Evolutionary conservation across 2,329 filamentous ascomycete species (phyloP), one percentile per base, ranked within the genome.

Genomic region (Monosporascus sp.): DNA sequence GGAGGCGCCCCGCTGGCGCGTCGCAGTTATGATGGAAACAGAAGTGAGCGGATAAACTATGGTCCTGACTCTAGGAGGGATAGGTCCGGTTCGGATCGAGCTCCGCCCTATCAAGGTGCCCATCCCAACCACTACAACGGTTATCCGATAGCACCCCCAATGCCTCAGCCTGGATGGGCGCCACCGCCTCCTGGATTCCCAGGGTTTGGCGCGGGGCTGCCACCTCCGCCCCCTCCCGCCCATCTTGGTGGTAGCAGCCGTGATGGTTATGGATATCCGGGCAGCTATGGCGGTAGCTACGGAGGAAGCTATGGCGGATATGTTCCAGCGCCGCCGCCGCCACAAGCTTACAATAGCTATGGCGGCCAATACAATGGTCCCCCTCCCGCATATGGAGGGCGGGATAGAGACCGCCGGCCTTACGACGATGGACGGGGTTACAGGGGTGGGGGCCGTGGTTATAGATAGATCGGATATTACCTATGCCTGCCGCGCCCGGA

Each of bases 1-100:
- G 87, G 88, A 14, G 88, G 88, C 37, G 87, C 79, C 5, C 85
- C 85, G 19, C 75, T 89, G 16, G 66, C 65, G 9, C 65, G 66
- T 9, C 59, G 63, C 44, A 51, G 56, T 52, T 62, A 60, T 49
- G 59, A 65, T 36, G 66, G 58, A 37, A 57, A 56, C n/a, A 56
- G 67, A 41, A 59, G 64, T 49, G 64, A 59, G 8, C 63, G 66
- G 45, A 66, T 69, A 37, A 66, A 69, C 51, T 69, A 66, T 45
- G 67, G 66, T 14, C 65, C 66, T 17, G 66, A 67, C 51, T 64
- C 62, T 50, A 61, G 66, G 40, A 60, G 62, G 50, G 61, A 59
- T 24, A 61, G 63, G 49, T 56, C 61, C 41, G 49, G 50, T 26
- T 16, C 20, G 27, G 56, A 61, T 43, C 54, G 61, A 41, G 59